These are phyloP conservation scores for Komagataella ulmi DNA, from an alignment of 805 yeast species.

Conservation along the genomic window DNA sequence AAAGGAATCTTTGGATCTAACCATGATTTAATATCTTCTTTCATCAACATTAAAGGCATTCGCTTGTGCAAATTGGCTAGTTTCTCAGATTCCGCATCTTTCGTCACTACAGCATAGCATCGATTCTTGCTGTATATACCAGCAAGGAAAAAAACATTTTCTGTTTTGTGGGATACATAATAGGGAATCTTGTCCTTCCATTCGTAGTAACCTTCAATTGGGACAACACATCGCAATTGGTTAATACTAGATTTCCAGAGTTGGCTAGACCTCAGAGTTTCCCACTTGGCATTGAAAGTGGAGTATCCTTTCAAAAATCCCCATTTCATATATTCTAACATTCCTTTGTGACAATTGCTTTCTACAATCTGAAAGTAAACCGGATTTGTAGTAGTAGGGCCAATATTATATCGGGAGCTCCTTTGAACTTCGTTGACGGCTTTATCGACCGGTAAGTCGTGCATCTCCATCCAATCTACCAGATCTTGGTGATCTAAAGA, in stretches of 20 bases:
- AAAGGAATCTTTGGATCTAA: slow-evolving; percentile 26
- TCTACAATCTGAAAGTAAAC: slow-evolving; percentile 14
- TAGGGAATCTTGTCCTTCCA: slow-evolving; percentile 56
- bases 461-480: slow-evolving; percentile 21
- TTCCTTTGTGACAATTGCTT: background rate
- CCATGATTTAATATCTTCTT: slow-evolving; percentile 54
- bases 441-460: slow-evolving; percentile 13
- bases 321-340: slow-evolving; percentile 55
- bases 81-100: slow-evolving; percentile 46
- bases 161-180: slow-evolving; percentile 41
- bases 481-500: slow-evolving; percentile 25
- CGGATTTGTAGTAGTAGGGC: slow-evolving; percentile 43
- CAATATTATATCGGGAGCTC: slow-evolving; percentile 38
- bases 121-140: slow-evolving; percentile 31
- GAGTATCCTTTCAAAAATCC: slow-evolving; percentile 35
- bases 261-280: slow-evolving; percentile 24
- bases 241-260: slow-evolving; percentile 45
- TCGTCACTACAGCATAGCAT: slow-evolving; percentile 59
- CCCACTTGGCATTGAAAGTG: slow-evolving; percentile 67
- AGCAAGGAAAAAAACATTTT: slow-evolving; percentile 49
- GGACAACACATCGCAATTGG: slow-evolving; percentile 55
- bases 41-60: slow-evolving; percentile 61
- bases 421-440: slow-evolving; percentile 11
- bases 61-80: slow-evolving; percentile 62
- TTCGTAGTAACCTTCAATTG: slow-evolving; percentile 78